Percentiles rank a stretch among this genome's conserved stretches.
These are phyloP conservation scores for Spergularia marina DNA, from an alignment of 148 eudicot species.

Conservation along the genomic window DNA sequence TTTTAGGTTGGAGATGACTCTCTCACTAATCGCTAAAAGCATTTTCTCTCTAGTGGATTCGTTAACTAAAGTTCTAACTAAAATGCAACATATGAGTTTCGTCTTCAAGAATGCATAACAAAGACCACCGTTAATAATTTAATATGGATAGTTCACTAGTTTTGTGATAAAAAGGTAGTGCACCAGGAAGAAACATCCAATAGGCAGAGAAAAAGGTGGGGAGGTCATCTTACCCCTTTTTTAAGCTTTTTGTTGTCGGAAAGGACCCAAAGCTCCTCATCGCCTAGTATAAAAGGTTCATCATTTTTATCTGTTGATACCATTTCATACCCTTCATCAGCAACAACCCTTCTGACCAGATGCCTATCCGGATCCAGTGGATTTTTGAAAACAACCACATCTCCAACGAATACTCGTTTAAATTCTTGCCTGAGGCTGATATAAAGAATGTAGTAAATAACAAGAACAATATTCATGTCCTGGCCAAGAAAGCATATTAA, in stretches of 20 bases:
- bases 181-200: not conserved
- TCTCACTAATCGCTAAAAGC: too few relatives aligned
- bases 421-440: slow-evolving; percentile 11
- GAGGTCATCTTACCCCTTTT: slow-evolving; percentile 13
- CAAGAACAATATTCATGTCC: not conserved
- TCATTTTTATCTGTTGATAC: slow-evolving; percentile 22
- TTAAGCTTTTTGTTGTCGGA: slow-evolving; percentile 29
- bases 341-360: slow-evolving; percentile 33
- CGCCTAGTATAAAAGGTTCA: slow-evolving; percentile 21
- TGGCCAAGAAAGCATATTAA: not conserved
- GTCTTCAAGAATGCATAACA: not conserved
- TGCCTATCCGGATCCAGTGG: slow-evolving; percentile 20
- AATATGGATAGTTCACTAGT: not conserved
- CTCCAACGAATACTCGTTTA: slow-evolving; percentile 27
- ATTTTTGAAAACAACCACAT: slow-evolving; percentile 25
- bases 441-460: not conserved
- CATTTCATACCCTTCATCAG: slow-evolving; percentile 32
- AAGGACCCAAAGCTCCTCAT: slow-evolving; percentile 28
- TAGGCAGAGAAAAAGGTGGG: not conserved
- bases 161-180: not conserved
- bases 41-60: too few relatives aligned
- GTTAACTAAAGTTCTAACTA: too few relatives aligned
- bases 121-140: not conserved
- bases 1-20: too few relatives aligned
- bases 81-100: not conserved